Conservation (phyloP, 179 eudicot genomes). For the Silene noctiflora region DNA sequence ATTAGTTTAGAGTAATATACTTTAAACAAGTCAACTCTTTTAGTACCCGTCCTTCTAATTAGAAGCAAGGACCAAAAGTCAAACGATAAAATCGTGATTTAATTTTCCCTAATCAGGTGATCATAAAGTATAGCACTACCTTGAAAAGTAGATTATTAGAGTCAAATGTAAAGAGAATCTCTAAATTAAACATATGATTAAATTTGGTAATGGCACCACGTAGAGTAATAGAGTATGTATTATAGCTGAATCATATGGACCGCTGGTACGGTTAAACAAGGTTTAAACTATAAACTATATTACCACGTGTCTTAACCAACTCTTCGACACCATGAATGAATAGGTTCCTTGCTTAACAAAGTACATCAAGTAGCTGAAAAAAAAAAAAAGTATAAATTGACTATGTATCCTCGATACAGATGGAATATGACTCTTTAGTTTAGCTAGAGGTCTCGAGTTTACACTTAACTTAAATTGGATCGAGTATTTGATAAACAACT, state of each 20-base stretch:
- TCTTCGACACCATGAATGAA: conserved; percentile 19
- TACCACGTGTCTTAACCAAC: conserved; percentile 18
- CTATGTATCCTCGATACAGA: not conserved
- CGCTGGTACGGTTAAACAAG: conserved; percentile 1
- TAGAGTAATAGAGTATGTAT: too few species aligned
- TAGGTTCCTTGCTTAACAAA: conserved; percentile 7
- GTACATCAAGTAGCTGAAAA: too few species aligned
- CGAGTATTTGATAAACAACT: too few species aligned
- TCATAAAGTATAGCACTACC: not conserved
- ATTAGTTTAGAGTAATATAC: conserved; percentile 24
- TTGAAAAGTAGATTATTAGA: conserved; percentile 1
- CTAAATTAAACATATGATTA: not conserved
- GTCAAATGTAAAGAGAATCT: conserved; percentile 32
- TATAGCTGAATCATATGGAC: not conserved
- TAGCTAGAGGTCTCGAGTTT: not conserved
- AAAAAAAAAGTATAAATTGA: not conserved
- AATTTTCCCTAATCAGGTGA: conserved; percentile 12
- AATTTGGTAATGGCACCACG: too few species aligned
- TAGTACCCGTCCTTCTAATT: conserved; percentile 23
- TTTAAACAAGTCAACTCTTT: conserved; percentile 29
- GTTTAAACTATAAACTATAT: not conserved
- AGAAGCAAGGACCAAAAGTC: conserved; percentile 26
- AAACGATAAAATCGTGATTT: not conserved
- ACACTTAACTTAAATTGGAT: not conserved
- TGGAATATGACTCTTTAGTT: not conserved